These are phyloP conservation scores for Draba incana DNA, from an alignment of 345 rosid genomes.

Conservation along the genomic window DNA sequence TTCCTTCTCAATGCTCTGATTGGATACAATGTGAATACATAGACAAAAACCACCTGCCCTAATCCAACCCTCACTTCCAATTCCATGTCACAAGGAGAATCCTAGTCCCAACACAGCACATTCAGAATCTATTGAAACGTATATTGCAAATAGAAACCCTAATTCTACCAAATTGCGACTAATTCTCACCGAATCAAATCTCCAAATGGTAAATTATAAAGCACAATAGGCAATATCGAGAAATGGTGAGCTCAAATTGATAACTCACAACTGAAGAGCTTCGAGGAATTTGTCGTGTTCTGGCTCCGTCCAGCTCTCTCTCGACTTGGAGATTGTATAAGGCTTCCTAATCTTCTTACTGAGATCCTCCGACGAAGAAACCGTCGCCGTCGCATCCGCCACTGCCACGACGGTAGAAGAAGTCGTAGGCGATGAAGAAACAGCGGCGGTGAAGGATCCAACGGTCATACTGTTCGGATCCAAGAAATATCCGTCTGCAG, in stretches of 20 bases:
- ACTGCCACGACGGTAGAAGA: constrained; percentile 35
- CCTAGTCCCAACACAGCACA: neutral
- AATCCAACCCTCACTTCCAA: constrained; percentile 14
- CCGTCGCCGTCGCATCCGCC: constrained; percentile 44
- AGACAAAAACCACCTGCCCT: neutral
- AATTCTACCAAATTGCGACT: constrained; percentile 27
- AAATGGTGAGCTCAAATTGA: too few relatives aligned
- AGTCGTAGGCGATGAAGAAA: constrained; percentile 35
- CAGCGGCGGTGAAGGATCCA: constrained; percentile 50
- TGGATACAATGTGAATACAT: neutral
- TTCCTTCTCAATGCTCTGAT: too few relatives aligned
- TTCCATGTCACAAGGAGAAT: too few relatives aligned
- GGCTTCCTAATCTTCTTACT: constrained; percentile 81
- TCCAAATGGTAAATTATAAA: neutral
- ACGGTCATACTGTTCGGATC: constrained; percentile 73
- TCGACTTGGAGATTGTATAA: constrained; percentile 82
- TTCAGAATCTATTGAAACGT: neutral
- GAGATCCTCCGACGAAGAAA: constrained; percentile 61
- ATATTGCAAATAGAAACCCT: constrained; percentile 30
- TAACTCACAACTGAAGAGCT: constrained; percentile 84
- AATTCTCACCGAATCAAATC: constrained; percentile 21
- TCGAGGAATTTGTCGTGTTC: constrained; percentile 94
- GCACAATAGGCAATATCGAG: neutral
- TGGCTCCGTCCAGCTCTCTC: constrained; percentile 98
- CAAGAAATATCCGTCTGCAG: constrained; percentile 61